Conservation (phyloP, 495 filamentous ascomycete genomes). For the Astrothelium subdiscretum region DNA sequence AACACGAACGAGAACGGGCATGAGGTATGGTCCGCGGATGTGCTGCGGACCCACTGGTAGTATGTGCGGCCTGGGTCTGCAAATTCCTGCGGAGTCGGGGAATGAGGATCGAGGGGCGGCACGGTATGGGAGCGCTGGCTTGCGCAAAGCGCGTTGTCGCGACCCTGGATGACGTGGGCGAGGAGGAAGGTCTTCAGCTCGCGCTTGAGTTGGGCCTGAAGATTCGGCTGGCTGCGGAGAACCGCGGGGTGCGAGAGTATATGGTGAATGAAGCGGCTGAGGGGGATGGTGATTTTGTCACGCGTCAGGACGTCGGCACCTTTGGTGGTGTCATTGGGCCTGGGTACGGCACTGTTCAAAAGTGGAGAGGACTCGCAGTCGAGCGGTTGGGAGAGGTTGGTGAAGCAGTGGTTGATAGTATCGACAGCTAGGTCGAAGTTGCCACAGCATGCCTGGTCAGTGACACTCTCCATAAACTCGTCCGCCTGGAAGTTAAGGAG, state of each 20-base stretch:
- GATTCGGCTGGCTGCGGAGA: neutral
- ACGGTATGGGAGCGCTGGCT: too few relatives aligned
- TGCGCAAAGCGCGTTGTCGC: too few relatives aligned
- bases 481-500: neutral
- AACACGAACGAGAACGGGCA: neutral
- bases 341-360: neutral
- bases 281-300: neutral
- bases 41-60: neutral
- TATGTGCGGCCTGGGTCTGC: too few relatives aligned
- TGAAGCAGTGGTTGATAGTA: neutral
- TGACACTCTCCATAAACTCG: neutral
- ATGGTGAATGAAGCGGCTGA: neutral
- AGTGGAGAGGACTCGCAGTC: neutral
- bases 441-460: neutral
- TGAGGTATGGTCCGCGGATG: neutral
- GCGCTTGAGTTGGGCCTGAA: neutral
- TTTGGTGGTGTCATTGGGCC: too few relatives aligned
- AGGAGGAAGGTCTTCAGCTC: neutral
- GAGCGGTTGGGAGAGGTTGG: neutral
- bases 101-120: too few relatives aligned
- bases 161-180: neutral
- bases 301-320: too few relatives aligned
- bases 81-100: too few relatives aligned
- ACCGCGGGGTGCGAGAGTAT: neutral
- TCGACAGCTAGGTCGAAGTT: neutral